Evolutionary conservation across 495 filamentous ascomycete species (phyloP).

Genomic region (Penicillium samsonianum): DNA sequence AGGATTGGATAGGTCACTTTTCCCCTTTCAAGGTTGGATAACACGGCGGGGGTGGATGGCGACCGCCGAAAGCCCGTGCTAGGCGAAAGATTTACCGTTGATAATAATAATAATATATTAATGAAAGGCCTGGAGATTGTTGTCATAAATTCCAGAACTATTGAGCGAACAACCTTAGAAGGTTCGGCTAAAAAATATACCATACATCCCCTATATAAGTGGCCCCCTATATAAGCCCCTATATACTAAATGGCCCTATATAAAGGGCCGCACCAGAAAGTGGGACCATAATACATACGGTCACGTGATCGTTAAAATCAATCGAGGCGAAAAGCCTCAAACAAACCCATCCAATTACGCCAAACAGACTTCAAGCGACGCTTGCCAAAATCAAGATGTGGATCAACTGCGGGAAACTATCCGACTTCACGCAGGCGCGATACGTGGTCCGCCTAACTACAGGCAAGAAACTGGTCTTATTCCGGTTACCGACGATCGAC

Average conservation of each 20-base stretch:
- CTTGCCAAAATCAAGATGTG: constrained; percentile 23
- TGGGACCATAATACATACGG: background rate
- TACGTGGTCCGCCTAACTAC: constrained; percentile 52
- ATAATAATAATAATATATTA: no score
- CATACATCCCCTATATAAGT: background rate
- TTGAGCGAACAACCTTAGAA: background rate
- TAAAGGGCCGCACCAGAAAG: background rate
- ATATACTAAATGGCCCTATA: no score
- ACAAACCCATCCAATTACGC: background rate
- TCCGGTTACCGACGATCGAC: constrained; percentile 50
- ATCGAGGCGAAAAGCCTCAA: constrained; percentile 8
- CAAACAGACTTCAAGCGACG: background rate
- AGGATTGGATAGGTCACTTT: background rate
- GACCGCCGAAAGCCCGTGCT: no score
- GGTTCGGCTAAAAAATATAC: background rate
- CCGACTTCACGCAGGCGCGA: constrained; percentile 44
- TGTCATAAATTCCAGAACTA: background rate
- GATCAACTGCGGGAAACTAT: constrained; percentile 40
- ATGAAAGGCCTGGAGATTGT: background rate
- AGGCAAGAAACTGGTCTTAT: constrained; percentile 53
- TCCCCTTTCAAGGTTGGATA: background rate
- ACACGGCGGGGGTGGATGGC: background rate
- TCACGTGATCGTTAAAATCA: constrained; percentile 8
- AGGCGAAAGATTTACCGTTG: no score
- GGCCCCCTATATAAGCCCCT: background rate